Evolutionary conservation across 345 rosid species (phyloP).

Genomic region (Luvunga scandens): DNA sequence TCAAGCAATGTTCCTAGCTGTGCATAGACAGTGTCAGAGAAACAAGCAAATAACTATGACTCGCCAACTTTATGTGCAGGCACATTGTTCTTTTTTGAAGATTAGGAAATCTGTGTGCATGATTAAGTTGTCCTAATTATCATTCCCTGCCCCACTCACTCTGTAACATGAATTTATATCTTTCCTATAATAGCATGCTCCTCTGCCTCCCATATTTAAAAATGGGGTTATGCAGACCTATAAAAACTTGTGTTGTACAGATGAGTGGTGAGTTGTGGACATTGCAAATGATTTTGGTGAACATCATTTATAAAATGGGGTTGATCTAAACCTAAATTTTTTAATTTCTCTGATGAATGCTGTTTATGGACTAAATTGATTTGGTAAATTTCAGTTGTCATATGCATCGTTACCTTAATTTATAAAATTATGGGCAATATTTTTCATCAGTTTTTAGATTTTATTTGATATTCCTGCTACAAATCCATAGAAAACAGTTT

Average conservation of each 20-base stretch:
- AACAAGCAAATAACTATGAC: neutral
- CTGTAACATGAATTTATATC: neutral
- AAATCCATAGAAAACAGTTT: neutral
- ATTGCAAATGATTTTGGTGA: neutral
- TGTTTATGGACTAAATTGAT: neutral
- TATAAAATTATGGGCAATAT: neutral
- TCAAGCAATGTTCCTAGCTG: neutral
- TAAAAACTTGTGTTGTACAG: neutral
- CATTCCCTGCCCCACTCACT: neutral
- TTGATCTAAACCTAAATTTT: neutral
- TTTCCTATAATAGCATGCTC: neutral
- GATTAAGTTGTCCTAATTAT: neutral
- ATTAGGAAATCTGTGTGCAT: neutral
- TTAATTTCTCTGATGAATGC: neutral
- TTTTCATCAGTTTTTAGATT: neutral
- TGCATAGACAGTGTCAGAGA: neutral
- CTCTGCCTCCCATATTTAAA: neutral
- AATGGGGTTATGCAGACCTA: neutral
- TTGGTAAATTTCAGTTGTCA: neutral
- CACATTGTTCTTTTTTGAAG: neutral
- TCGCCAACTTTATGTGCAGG: neutral
- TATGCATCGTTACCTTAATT: neutral
- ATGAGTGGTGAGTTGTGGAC: neutral
- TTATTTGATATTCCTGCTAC: too few relatives aligned
- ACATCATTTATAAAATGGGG: neutral